These are phyloP conservation scores for Aspergillus indologenus DNA, from an alignment of 495 filamentous ascomycete genomes.

Conservation along the genomic window DNA sequence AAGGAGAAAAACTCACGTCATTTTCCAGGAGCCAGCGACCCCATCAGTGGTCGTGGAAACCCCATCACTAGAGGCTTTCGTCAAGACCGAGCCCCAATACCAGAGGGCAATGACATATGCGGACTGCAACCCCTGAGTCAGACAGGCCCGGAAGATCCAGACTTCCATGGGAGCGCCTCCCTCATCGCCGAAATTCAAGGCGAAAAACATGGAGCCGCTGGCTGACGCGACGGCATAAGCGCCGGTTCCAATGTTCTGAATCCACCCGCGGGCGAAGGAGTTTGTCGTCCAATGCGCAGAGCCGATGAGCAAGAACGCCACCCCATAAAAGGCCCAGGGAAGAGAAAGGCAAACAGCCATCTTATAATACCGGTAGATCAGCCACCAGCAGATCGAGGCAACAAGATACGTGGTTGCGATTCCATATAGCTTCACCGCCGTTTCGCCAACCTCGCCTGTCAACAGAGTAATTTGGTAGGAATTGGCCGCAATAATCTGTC, in stretches of 20 bases:
- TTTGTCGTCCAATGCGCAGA: conserved; percentile 54
- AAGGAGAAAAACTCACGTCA: conserved; percentile 22
- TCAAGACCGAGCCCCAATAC: conserved; percentile 48
- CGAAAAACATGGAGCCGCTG: conserved; percentile 48
- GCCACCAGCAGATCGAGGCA: conserved; percentile 62
- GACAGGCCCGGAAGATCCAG: conserved; percentile 50
- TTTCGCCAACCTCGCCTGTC: conserved; percentile 61
- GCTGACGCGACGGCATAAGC: conserved; percentile 46
- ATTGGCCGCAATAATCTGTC: conserved; percentile 68
- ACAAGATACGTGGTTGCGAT: conserved; percentile 61
- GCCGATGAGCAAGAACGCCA: conserved; percentile 64
- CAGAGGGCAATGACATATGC: conserved; percentile 49
- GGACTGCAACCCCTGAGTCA: conserved; percentile 49
- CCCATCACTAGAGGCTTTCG: conserved; percentile 32
- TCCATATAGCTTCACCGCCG: conserved; percentile 60
- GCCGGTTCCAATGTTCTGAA: conserved; percentile 46
- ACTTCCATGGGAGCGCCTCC: conserved; percentile 44
- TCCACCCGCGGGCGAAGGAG: conserved; percentile 43
- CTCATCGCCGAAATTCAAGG: conserved; percentile 50
- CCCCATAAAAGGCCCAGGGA: conserved; percentile 61
- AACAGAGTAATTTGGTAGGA: conserved; percentile 70
- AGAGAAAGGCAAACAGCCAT: conserved; percentile 56
- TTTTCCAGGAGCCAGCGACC: conserved; percentile 45
- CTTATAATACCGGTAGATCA: conserved; percentile 58
- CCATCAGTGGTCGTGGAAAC: conserved; percentile 23